Evolutionary conservation across 371 early-diverging fungal species (phyloP), one percentile per base, ranked within the genome.

Genomic region (Chytridium lagenaria): DNA sequence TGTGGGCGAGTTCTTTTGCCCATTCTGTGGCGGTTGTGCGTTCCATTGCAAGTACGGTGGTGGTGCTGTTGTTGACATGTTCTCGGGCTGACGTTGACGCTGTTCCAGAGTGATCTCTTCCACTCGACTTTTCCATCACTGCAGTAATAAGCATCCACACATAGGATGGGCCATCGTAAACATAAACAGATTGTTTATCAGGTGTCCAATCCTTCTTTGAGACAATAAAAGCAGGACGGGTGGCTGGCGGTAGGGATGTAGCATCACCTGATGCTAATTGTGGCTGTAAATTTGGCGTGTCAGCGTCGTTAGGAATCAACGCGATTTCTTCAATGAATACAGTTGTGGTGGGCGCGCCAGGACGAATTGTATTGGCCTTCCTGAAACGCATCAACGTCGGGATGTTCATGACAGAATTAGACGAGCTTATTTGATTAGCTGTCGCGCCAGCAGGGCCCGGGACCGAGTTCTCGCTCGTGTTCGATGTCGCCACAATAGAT

Each of bases 1-100:
- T 23, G 1, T 37, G 59, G 2, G 74, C 68, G 3, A 74, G 38
- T 49, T 74, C 74, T 26, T 65, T 68, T 50, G 74, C 74, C 74
- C 74, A 74, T 26, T 74, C 74, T 19, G 59, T 10, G 2, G 69
- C 74, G 26, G 61, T 33, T 2, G 31, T 15, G 15, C 50, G 40
- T 33, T 69, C 74, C 7, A 63, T 16, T 3, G 61, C 16, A 37
- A 61, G 34, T 2, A 34, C 34, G 34, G 26, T 34, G 3, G 7
- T 7, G 3, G 61, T 28, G 61, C 37, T 61, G 5, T 5, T 7
- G 55, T 26, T 26, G 26, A 15, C 26, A n/a, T n/a, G n/a, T n/a
- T n/a, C n/a, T n/a, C n/a, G n/a, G n/a, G n/a, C n/a, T n/a, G n/a
- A n/a, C n/a, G n/a, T n/a, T n/a, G n/a, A n/a, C 12, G 55, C 55